Evolutionary conservation across 345 rosid species (phyloP).

Genomic region (Citropsis articulata): DNA sequence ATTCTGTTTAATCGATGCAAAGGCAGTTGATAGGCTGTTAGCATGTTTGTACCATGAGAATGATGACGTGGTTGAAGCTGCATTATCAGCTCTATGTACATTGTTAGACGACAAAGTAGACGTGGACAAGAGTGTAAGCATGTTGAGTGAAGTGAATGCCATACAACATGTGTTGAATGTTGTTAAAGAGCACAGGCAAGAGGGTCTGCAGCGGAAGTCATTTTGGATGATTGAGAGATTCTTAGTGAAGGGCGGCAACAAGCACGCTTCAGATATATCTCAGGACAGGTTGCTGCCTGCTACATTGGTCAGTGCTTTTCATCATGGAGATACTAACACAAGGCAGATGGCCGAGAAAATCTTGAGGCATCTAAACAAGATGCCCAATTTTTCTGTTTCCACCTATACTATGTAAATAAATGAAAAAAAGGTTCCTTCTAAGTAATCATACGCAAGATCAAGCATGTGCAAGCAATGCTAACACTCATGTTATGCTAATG

Average conservation of each 20-base stretch:
- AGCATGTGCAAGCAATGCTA: neutral
- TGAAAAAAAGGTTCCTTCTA: neutral
- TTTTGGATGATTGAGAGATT: conserved; percentile 87
- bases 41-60: conserved; percentile 78
- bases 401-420: conserved; percentile 29
- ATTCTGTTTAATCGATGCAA: conserved; percentile 85
- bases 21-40: conserved; percentile 67
- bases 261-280: conserved; percentile 56
- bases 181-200: conserved; percentile 63
- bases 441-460: neutral
- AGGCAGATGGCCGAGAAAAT: conserved; percentile 86
- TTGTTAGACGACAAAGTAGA: conserved; percentile 84
- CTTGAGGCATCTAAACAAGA: conserved; percentile 67
- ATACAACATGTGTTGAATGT: conserved; percentile 55
- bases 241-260: conserved; percentile 57
- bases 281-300: conserved; percentile 66
- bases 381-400: conserved; percentile 51
- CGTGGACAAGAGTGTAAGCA: conserved; percentile 54
- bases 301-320: conserved; percentile 69
- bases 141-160: conserved; percentile 57
- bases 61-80: conserved; percentile 71
- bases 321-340: conserved; percentile 66
- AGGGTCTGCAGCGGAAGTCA: conserved; percentile 68
- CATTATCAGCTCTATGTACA: conserved; percentile 76
- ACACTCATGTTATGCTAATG: neutral